Base-by-base conservation (phyloP, 2,329 filamentous ascomycete genomes). In the Sporothrix pseudoabietina region DNA sequence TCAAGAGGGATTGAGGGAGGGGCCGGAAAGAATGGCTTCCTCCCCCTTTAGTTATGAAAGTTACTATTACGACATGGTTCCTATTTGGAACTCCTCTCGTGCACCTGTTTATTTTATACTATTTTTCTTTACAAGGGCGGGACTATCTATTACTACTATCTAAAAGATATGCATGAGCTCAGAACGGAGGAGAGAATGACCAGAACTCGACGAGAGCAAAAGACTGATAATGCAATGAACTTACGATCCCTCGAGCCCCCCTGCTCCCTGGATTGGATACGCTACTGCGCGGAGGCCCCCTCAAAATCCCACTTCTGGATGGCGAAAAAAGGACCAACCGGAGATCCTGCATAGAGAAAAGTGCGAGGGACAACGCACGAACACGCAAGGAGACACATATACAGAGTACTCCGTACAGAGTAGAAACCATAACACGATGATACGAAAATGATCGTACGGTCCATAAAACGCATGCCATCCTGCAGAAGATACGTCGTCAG, bases 181-280 rank as follows among this genome's bases (percentile, higher is more conserved):
- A 26, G 19, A 44, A 12, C 32, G 35, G 19, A 41, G 19, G 19
- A 12, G 52, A 54, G 22, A 54, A 19, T 1, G 52, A 54, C 6
- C 22, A n/a, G 26, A 30, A 19, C 26, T 7, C 14, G 16, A 52
- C 16, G 47, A 52, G 14, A 52, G 14, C 2, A n/a, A 66, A 66
- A 66, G 61, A 66, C 61, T 66, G 59, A 44, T 63, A 66, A 66
- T 66, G 61, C 35, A 16, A 22, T 26, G 61, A 66, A 66, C 47
- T 66, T 66, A 66, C 61, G 61, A 66, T 66, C 52, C 52, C 22
- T 55, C 26, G n/a, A 55, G 12, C 16, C 57, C 57, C 57, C 57
- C 57, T 63, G 57, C 16, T 63, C 61, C 61, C 39, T 66, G 12
- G 12, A 26, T 26, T 47, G 61, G 19, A 66, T 66, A 12, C 61